phyloP scores from a whole-genome alignment of 148 eudicot genomes.

The Hydrangea macrophylla region DNA sequence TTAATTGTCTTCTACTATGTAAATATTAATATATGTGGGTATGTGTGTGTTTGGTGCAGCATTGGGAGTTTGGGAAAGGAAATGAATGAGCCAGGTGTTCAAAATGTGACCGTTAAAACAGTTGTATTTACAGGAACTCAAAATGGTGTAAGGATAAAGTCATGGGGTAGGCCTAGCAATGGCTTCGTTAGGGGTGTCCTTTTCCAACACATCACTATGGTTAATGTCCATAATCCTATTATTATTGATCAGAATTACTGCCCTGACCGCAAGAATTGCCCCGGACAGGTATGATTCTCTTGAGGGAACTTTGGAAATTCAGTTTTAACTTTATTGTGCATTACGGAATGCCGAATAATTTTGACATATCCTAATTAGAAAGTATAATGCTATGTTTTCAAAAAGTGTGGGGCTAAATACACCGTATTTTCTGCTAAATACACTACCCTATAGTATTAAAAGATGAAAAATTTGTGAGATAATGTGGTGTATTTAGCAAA shows the following conservation, averaged over 20 bases:
- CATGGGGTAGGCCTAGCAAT: slow-evolving; percentile 61
- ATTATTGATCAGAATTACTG: slow-evolving; percentile 63
- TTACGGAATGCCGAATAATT: too few species aligned
- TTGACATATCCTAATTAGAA: too few species aligned
- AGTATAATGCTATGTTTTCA: too few species aligned
- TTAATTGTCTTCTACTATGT: neutral
- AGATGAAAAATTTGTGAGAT: too few species aligned
- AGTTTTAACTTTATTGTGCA: too few species aligned
- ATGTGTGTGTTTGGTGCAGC: slow-evolving; percentile 20
- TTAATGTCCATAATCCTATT: slow-evolving; percentile 45
- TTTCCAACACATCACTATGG: slow-evolving; percentile 39
- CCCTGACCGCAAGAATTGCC: slow-evolving; percentile 36
- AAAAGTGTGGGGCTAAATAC: too few species aligned
- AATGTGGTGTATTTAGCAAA: too few species aligned
- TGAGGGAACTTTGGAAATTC: neutral
- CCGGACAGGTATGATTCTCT: slow-evolving; percentile 28
- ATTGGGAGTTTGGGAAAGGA: slow-evolving; percentile 60
- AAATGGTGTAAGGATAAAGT: slow-evolving; percentile 63
- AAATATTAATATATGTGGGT: neutral
- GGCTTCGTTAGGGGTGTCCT: slow-evolving; percentile 44
- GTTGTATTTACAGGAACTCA: slow-evolving; percentile 36
- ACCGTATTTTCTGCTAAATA: too few species aligned
- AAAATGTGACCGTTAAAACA: slow-evolving; percentile 43
- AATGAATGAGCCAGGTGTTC: slow-evolving; percentile 42
- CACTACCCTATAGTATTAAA: too few species aligned